Evolutionary conservation across 257 asterid genomes (phyloP), one percentile per base, ranked within the genome.

Genomic region (Nicotiana otophora): DNA sequence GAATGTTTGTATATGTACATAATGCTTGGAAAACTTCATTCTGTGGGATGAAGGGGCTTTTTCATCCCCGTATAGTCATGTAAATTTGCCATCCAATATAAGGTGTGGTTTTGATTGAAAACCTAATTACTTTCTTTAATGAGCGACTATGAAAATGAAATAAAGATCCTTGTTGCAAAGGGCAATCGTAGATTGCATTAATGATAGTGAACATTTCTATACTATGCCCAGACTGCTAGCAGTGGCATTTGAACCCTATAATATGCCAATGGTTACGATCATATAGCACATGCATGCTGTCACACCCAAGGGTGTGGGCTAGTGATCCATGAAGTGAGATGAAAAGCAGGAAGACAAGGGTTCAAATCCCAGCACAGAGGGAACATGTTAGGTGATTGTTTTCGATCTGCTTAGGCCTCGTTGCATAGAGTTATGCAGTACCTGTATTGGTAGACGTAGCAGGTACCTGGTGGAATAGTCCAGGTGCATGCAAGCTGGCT

Each of bases 21-120:
- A 74, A 23, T 74, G 42, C 39, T 51, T 74, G 80, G 62, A 48
- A 7, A 74, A 74, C 23, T 48, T 51, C 61, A 72, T 23, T 26
- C 15, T 10, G 80, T 42, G 80, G 80, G 80, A 74, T 74, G 80
- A 26, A 74, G 62, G 62, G 80, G 80, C 80, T 7, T 48, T 23
- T 74, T 46, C 80, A 74, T 74, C 80, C 62, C 62, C 23, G 4
- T 74, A 26, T 23, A 74, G 62, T 48, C 62, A 48, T 74, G 80
- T 74, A 74, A 74, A 74, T 74, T 74, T 48, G 42, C 80, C 61
- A 74, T 74, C 62, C 28, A 74, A 23, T 48, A 53, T 53, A 74
- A 46, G 62, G 62, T 74, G 23, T 74, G 26, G 62, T 74, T 74
- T 74, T 74, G 80, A 26, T 74, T 74, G 80, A 74, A 55, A 74